Base-by-base conservation (phyloP, 169 alveolate species). In the Plasmodium coatneyi region DNA sequence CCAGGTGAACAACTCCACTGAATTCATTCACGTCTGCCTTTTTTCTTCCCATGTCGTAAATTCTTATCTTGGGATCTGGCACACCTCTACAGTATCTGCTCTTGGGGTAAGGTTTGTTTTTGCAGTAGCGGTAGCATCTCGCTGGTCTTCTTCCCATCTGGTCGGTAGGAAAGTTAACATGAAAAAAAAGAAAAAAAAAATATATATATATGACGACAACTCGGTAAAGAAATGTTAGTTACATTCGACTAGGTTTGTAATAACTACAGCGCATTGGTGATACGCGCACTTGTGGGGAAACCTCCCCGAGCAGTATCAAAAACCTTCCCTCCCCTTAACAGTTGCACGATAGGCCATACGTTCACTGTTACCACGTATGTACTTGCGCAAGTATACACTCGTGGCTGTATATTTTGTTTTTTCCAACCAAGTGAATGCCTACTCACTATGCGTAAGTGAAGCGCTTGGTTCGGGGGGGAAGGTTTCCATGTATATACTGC, bases 61-160 rank as follows among this genome's bases (percentile, higher is more conserved):
- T 98, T 90, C 99, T 98, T 96, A 99, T 97, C 97, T 98, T 99
- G 49, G 99, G 99, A 95, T 99, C 99, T 16, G 99, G 99, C 79
- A 99, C 99, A 97, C 99, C 99, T 74, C 99, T 97, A 95, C 99
- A 98, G 96, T 97, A 99, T 94, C 99, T 98, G 70, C 99, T 98
- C 97, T 99, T 99, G 72, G 99, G 99, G 97, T 98, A 99, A 80
- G 99, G 99, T 97, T 99, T 99, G 97, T 98, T 98, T 97, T 98
- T 98, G 96, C 99, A 97, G 96, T 98, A 98, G 93, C 99, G 97
- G 96, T 99, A 99, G 97, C 99, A 99, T 96, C 99, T 98, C 43
- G 99, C 99, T 76, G 99, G 99, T 96, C 99, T 98, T 95, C 99
- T 98, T 82, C 99, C 99, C 99, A 99, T 99, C 95, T 96, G 95